Percentiles rank a stretch among this genome's conserved stretches.
Conservation (phyloP, 768 basidiomycete genomes). For the Trametes sanguinea region DNA sequence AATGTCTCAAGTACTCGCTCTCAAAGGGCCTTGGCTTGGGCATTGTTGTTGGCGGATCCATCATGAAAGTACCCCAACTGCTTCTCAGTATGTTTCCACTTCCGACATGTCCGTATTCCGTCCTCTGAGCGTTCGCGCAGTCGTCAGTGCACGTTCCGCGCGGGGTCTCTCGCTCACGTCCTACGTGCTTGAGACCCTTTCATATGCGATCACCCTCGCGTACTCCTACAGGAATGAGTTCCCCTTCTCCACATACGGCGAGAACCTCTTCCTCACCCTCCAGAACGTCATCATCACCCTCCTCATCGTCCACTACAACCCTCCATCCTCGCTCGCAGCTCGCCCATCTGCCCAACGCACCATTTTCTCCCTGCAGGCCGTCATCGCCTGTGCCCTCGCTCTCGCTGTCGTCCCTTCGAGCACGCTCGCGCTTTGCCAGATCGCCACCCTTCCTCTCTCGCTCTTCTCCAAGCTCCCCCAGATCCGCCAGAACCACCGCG, state of each 20-base stretch:
- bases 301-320: slow-evolving; percentile 74
- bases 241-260: slow-evolving; percentile 97
- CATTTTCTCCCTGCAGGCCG: slow-evolving; percentile 37
- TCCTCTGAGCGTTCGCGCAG: slow-evolving; percentile 39
- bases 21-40: slow-evolving; percentile 93
- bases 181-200: slow-evolving; percentile 87
- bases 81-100: slow-evolving; percentile 61
- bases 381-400: slow-evolving; percentile 43
- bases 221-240: slow-evolving; percentile 86
- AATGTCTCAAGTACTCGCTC: slow-evolving; percentile 88
- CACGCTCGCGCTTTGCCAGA: slow-evolving; percentile 69
- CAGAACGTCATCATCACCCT: slow-evolving; percentile 89
- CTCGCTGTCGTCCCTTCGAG: slow-evolving; percentile 52
- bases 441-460: slow-evolving; percentile 86
- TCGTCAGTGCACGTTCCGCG: slow-evolving; percentile 73
- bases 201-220: slow-evolving; percentile 85
- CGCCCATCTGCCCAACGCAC: slow-evolving; percentile 32
- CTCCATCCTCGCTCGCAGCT: slow-evolving; percentile 33
- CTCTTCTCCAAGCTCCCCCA: slow-evolving; percentile 94
- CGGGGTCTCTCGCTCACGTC: slow-evolving; percentile 85
- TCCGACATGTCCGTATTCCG: not conserved
- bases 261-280: slow-evolving; percentile 90
- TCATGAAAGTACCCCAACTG: slow-evolving; percentile 97
- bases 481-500: slow-evolving; percentile 77
- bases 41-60: slow-evolving; percentile 88